Conservation (phyloP, 495 filamentous ascomycete genomes). For the Staphylotrichum longicolle region DNA sequence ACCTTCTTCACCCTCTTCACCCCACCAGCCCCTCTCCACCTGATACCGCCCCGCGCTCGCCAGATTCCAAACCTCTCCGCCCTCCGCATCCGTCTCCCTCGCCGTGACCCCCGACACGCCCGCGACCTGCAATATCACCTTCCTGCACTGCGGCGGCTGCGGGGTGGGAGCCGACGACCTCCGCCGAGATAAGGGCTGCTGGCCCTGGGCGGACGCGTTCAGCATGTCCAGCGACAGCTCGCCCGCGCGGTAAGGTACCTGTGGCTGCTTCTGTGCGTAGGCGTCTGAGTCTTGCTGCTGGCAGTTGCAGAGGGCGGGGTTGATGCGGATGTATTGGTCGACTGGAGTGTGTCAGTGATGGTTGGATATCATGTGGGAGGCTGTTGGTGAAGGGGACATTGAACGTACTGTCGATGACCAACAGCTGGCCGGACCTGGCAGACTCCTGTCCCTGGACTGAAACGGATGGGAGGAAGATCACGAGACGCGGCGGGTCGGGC, state of each 20-base stretch:
- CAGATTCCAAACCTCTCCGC: slow-evolving; percentile 7
- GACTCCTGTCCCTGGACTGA: not conserved
- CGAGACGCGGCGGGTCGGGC: slow-evolving; percentile 14
- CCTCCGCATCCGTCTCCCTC: not conserved
- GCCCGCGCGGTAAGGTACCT: no score
- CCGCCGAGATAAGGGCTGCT: no score
- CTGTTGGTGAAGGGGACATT: not conserved
- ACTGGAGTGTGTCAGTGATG: slow-evolving; percentile 2
- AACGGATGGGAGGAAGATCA: slow-evolving; percentile 8
- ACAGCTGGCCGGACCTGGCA: not conserved
- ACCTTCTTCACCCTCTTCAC: slow-evolving; percentile 21
- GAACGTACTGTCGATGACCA: slow-evolving; percentile 19
- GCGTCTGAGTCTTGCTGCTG: not conserved
- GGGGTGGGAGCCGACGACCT: no score
- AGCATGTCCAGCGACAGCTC: no score
- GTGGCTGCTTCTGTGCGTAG: not conserved
- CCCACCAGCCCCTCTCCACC: slow-evolving; percentile 4
- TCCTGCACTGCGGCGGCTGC: slow-evolving; percentile 1
- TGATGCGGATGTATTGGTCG: slow-evolving; percentile 14
- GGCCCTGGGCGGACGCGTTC: no score
- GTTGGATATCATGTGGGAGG: not conserved
- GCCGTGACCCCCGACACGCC: not conserved
- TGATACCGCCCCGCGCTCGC: slow-evolving; percentile 21
- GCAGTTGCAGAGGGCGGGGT: slow-evolving; percentile 17
- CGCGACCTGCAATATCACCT: not conserved